phyloP scores from a whole-genome alignment of 2,329 filamentous ascomycete species.

The Fusarium cyanostomum region DNA sequence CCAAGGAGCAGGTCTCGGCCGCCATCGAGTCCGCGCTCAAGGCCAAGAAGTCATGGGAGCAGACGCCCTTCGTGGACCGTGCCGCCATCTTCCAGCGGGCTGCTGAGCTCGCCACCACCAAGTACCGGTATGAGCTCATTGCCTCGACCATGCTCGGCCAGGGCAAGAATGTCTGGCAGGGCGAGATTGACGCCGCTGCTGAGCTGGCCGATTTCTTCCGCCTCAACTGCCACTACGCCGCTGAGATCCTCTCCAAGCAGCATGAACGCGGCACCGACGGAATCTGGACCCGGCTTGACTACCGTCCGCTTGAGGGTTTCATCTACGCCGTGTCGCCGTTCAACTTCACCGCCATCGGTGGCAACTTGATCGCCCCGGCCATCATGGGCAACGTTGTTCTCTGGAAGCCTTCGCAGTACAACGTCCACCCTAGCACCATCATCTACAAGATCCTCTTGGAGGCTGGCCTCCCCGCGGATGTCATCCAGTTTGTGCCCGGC shows the following conservation, averaged over 20 bases:
- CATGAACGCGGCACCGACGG: constrained; percentile 45
- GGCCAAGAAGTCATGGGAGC: constrained; percentile 84
- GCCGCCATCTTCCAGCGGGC: constrained; percentile 96
- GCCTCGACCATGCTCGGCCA: constrained; percentile 95
- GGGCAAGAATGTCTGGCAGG: constrained; percentile 98
- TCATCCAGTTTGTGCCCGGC: constrained; percentile 93
- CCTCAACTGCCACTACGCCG: constrained; percentile 92
- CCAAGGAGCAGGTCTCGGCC: constrained; percentile 44
- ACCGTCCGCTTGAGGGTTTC: constrained; percentile 93
- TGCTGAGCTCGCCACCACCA: constrained; percentile 85
- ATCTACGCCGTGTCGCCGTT: constrained; percentile 94
- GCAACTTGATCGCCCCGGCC: constrained; percentile 84
- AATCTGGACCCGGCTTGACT: constrained; percentile 75
- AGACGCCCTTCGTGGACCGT: constrained; percentile 86
- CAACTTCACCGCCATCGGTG: constrained; percentile 95
- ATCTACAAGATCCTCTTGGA: constrained; percentile 91
- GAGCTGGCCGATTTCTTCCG: constrained; percentile 92
- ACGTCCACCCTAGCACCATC: constrained; percentile 87
- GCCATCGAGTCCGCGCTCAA: constrained; percentile 86
- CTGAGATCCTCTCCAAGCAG: constrained; percentile 50
- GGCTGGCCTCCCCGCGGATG: constrained; percentile 85
- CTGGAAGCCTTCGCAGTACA: constrained; percentile 92
- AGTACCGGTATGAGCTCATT: constrained; percentile 97
- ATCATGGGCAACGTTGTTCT: constrained; percentile 94
- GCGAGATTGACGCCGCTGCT: constrained; percentile 94